Evolutionary conservation across 1,284 basidiomycete genomes (phyloP), one percentile per base, ranked within the genome.

Genomic region (Volvariella volvacea): DNA sequence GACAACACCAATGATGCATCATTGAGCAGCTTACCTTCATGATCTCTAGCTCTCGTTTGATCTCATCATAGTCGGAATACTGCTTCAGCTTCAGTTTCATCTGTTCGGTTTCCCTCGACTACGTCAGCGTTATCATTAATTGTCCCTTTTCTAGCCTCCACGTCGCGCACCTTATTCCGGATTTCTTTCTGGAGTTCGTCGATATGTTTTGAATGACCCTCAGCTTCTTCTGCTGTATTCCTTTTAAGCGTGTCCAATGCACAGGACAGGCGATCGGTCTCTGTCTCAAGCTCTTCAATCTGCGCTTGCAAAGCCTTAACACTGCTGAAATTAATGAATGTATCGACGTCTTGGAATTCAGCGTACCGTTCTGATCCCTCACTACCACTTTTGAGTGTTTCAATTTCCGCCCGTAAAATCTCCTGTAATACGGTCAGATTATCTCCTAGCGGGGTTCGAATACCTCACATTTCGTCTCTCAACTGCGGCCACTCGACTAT

Each of bases 31-130:
- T 19, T 43, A 90, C 92, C 80, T 97, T 96, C 89, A 97, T 90
- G 54, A 96, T 95, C 57, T 93, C 92, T 17, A 96, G 74, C 61
- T 96, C 94, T 34, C 93, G 83, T 69, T 96, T 96, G 59, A 96
- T 83, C 66, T 96, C 93, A 56, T 97, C 93, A 55, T 96, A 97
- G 61, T 96, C 91, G 3, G 64, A 64, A 54, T 85, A 89, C 52
- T 80, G 79, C 57, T 79, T 81, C 34, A 95, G 66, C 52, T 80
- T 82, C 33, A 67, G 63, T 55, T 77, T 81, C 1, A 94, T 67
- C 46, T 72, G 73, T 12, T 83, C 80, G 7, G 85, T 70, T 63
- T 94, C 90, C 2, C 62, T 57, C 2, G 61, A 63, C 79, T 83
- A 41, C 21, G 4, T 47, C 22, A 32, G n/a, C 38, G 32, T 42